Percentiles rank a stretch among this genome's conserved stretches.
phyloP scores from a whole-genome alignment of 768 basidiomycete species.

The Lactifluus hygrophoroides region DNA sequence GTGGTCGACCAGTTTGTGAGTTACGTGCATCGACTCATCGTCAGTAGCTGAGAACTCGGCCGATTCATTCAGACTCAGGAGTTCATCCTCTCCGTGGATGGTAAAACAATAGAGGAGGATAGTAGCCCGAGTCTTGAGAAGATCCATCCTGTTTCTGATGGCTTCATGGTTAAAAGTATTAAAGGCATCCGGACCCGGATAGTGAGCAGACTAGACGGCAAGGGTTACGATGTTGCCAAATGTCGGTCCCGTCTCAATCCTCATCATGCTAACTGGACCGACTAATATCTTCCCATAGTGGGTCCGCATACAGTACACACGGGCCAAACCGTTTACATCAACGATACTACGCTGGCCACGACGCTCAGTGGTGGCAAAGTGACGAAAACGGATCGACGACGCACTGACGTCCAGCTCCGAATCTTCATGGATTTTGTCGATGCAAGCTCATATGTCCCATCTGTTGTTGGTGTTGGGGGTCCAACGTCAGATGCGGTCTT shows the following conservation, averaged over 20 bases:
- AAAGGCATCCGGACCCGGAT: slow-evolving; percentile 73
- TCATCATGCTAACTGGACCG: not conserved
- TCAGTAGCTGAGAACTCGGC: not conserved
- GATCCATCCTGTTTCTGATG: slow-evolving; percentile 50
- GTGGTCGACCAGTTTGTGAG: slow-evolving; percentile 60
- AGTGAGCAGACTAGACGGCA: slow-evolving; percentile 70
- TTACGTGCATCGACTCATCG: slow-evolving; percentile 7
- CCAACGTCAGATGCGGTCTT: slow-evolving; percentile 40
- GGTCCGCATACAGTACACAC: slow-evolving; percentile 73
- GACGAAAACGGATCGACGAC: slow-evolving; percentile 22
- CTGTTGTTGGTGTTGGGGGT: slow-evolving; percentile 31
- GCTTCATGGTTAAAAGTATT: slow-evolving; percentile 69
- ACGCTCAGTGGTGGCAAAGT: slow-evolving; percentile 22
- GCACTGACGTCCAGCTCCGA: slow-evolving; percentile 47
- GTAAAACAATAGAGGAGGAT: slow-evolving; percentile 53
- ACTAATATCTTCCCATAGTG: slow-evolving; percentile 36
- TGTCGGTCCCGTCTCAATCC: slow-evolving; percentile 38
- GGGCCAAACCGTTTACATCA: slow-evolving; percentile 76
- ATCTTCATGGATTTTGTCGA: slow-evolving; percentile 49
- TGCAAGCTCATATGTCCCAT: slow-evolving; percentile 35
- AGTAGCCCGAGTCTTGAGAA: slow-evolving; percentile 59
- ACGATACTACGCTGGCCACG: slow-evolving; percentile 48
- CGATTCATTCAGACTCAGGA: slow-evolving; percentile 55
- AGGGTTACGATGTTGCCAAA: slow-evolving; percentile 80
- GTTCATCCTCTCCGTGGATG: slow-evolving; percentile 64